A percentile compares a stretch with the other conserved stretches of the same genome.
These are phyloP conservation scores for Penicillium sp. DNA, from an alignment of 2,329 filamentous ascomycete species.

Conservation along the genomic window DNA sequence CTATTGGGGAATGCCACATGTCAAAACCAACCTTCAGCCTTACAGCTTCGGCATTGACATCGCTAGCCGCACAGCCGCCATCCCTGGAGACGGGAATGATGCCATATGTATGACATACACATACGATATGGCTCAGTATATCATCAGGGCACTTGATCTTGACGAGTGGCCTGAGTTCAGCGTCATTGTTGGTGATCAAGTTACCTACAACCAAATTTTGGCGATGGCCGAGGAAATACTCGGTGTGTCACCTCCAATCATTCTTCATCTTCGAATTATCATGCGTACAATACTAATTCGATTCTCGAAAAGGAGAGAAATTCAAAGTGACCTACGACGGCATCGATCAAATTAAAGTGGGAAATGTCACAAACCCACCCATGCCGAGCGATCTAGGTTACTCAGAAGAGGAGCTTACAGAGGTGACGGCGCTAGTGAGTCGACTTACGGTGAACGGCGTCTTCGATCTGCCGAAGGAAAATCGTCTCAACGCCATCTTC, in stretches of 20 bases:
- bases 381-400: conserved; percentile 23
- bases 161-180: conserved; percentile 50
- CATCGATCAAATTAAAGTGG: conserved; percentile 37
- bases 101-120: conserved; percentile 54
- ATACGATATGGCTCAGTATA: conserved; percentile 53
- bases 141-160: conserved; percentile 48
- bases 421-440: conserved; percentile 33
- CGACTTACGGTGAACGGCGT: conserved; percentile 33
- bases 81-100: conserved; percentile 55
- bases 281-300: not conserved
- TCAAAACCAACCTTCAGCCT: conserved; percentile 45
- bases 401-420: conserved; percentile 29
- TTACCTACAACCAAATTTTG: conserved; percentile 53
- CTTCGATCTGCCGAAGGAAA: conserved; percentile 30
- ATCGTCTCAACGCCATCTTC: conserved; percentile 27
- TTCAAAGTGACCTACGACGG: conserved; percentile 41
- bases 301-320: conserved; percentile 31
- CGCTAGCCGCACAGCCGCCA: conserved; percentile 48
- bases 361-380: conserved; percentile 39
- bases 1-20: conserved; percentile 47
- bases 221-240: conserved; percentile 47
- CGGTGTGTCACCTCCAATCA: conserved; percentile 37
- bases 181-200: conserved; percentile 43
- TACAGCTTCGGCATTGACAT: conserved; percentile 52
- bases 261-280: no score